Base-by-base conservation (phyloP, 2,329 filamentous ascomycete species). In the Fusarium agapanthi region DNA sequence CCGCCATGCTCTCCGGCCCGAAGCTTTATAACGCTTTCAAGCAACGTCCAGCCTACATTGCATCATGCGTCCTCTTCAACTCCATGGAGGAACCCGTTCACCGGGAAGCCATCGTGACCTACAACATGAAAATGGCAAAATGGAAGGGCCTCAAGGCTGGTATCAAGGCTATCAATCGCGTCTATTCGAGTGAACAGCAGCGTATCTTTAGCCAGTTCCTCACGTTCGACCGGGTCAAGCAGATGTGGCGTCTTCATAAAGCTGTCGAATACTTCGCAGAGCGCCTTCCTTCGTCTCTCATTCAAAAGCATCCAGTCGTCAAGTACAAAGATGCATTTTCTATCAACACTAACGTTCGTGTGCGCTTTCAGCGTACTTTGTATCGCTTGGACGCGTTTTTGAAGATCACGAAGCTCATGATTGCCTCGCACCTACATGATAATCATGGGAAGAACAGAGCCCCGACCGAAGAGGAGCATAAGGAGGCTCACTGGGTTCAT, bases 61-160 rank as follows among this genome's bases (percentile, higher is more conserved):
- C 56, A 26, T 59, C 56, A 7, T 51, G 47, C 5, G 24, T 73
- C 22, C 37, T 72, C 5, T 70, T 73, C 34, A 38, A 55, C 26
- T 41, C 43, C 3, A 72, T 73, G 65, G 43, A 61, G 7, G 60
- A 72, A n/a, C 43, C 47, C 6, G 69, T 72, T 24, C 56, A 56
- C 3, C 47, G 58, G 24, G 70, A 72, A 26, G 32, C 26, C 20
- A 24, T 37, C 16, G 41, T 66, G 6, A 34, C 32, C 6, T 51
- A 44, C 43, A 58, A 56, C 10, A 22, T 72, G 26, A 47, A 38
- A 13, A 51, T 18, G 10, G 56, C 60, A 15, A 15, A 38, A 9
- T 73, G 69, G 69, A 22, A 38, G 13, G 65, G 61, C 14, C 53
- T 37, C 3, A 28, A 48, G 10, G 59, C 56, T 7, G 56, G 69